Percentiles rank a stretch among this genome's conserved stretches.
These are phyloP conservation scores for Heracleum sosnowskyi DNA, from an alignment of 129 eudicot species.

Conservation along the genomic window DNA sequence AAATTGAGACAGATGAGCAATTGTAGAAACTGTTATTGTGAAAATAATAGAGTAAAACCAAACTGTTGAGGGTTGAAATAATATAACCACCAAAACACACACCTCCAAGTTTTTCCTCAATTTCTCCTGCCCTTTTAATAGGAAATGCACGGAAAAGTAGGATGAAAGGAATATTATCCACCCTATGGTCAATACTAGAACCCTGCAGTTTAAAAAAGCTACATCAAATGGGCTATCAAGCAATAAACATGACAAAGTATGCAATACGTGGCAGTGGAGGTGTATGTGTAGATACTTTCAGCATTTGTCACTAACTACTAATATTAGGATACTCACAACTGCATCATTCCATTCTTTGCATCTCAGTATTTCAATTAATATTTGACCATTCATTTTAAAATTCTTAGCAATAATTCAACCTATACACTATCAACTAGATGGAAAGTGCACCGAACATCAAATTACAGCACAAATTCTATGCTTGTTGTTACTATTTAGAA, in stretches of 20 bases:
- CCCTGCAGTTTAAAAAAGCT: slow-evolving; percentile 46
- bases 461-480: neutral
- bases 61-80: neutral
- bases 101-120: slow-evolving; percentile 93
- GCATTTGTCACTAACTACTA: neutral
- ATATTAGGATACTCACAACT: neutral
- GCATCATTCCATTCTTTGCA: neutral
- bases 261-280: neutral
- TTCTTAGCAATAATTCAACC: neutral
- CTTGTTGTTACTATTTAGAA: neutral
- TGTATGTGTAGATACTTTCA: neutral
- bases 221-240: slow-evolving; percentile 10
- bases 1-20: neutral
- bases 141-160: slow-evolving; percentile 82
- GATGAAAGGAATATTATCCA: slow-evolving; percentile 90
- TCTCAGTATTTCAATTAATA: neutral
- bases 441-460: neutral
- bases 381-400: neutral
- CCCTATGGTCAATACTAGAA: slow-evolving; percentile 72
- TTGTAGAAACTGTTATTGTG: neutral
- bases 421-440: neutral
- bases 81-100: slow-evolving; percentile 14
- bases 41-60: neutral
- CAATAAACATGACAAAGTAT: neutral
- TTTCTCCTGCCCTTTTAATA: slow-evolving; percentile 86